Evolutionary conservation across 495 filamentous ascomycete species (phyloP).

Genomic region (Penicillium samsonianum): DNA sequence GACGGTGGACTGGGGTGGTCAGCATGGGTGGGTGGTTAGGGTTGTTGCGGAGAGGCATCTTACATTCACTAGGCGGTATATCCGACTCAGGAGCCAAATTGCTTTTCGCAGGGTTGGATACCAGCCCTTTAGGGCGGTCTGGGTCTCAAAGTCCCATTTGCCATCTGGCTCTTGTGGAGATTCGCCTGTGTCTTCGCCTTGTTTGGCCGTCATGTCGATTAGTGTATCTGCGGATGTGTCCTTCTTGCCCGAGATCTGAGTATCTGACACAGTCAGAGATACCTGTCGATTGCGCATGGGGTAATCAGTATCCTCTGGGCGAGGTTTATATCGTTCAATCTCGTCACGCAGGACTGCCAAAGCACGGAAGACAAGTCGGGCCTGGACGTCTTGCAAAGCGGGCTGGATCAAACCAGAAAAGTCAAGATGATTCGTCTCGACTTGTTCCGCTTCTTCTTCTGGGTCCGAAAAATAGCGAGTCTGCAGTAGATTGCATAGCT

Average conservation of each 20-base stretch:
- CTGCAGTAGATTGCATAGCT: slow-evolving; percentile 77
- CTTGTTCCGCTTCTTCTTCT: slow-evolving; percentile 65
- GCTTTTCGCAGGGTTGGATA: slow-evolving; percentile 75
- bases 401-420: slow-evolving; percentile 67
- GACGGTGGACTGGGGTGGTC: slow-evolving; percentile 56
- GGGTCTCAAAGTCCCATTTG: slow-evolving; percentile 56
- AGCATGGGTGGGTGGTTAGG: slow-evolving; percentile 2
- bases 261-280: slow-evolving; percentile 50
- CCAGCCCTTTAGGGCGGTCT: slow-evolving; percentile 52
- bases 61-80: slow-evolving; percentile 80
- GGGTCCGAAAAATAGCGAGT: slow-evolving; percentile 77
- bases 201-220: slow-evolving; percentile 52
- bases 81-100: slow-evolving; percentile 78
- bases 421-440: slow-evolving; percentile 59
- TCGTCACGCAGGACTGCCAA: slow-evolving; percentile 66
- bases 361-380: slow-evolving; percentile 70
- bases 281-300: slow-evolving; percentile 52
- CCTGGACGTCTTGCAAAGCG: slow-evolving; percentile 73
- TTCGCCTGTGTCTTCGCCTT: slow-evolving; percentile 53
- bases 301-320: slow-evolving; percentile 69
- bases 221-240: slow-evolving; percentile 42
- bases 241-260: slow-evolving; percentile 50
- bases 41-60: slow-evolving; percentile 2
- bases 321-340: slow-evolving; percentile 69
- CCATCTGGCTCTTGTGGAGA: slow-evolving; percentile 44